phyloP scores from a whole-genome alignment of 2,329 filamentous ascomycete genomes.

The Macrophomina phaseolina region DNA sequence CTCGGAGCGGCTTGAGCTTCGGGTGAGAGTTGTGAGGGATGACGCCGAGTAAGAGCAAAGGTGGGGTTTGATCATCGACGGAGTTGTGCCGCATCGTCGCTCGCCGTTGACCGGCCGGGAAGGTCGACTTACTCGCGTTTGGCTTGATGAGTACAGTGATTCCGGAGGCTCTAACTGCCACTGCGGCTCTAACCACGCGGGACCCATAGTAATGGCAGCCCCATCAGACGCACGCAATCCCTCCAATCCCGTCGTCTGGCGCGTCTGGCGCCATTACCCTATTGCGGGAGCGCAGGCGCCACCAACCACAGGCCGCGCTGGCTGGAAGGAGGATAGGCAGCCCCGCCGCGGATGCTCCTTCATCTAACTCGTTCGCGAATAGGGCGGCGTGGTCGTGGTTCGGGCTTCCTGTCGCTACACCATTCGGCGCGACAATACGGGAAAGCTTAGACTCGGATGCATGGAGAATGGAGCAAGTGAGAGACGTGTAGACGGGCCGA shows the following conservation, averaged over 20 bases:
- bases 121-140: not conserved
- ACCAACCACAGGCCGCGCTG: not conserved
- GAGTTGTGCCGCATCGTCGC: constrained; percentile 2
- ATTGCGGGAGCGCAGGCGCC: not conserved
- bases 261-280: constrained; percentile 19
- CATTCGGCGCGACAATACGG: constrained; percentile 6
- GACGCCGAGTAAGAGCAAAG: constrained; percentile 9
- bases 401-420: not conserved
- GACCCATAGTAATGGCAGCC: constrained; percentile 1
- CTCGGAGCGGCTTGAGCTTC: constrained; percentile 13
- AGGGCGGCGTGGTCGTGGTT: not conserved
- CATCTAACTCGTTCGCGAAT: constrained; percentile 16
- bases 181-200: constrained; percentile 20
- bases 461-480: constrained; percentile 12
- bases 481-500: constrained; percentile 13
- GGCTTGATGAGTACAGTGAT: not conserved
- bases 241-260: constrained; percentile 17
- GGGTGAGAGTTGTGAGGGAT: not conserved
- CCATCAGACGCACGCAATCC: constrained; percentile 17
- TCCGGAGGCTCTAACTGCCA: constrained; percentile 14
- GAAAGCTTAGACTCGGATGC: constrained; percentile 7
- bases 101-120: not conserved
- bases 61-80: constrained; percentile 12
- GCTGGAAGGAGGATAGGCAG: not conserved
- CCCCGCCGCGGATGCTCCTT: constrained; percentile 3